Evolutionary conservation across 1,139 yeast genomes (phyloP).

Genomic region (Hemisphaericaspora xylofermentans): DNA sequence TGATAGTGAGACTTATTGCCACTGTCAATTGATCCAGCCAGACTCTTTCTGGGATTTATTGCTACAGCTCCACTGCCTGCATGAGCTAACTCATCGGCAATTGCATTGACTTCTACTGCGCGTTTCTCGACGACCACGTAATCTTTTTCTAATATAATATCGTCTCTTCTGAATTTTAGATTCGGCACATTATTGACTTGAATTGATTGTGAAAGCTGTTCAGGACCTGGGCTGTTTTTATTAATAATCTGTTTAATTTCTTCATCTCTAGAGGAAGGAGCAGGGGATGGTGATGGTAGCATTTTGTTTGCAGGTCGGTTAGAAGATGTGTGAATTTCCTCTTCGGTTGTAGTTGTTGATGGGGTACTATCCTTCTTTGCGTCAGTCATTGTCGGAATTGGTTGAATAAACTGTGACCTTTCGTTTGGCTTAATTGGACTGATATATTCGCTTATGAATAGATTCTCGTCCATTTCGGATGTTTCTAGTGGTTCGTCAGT

Average conservation of each 20-base stretch:
- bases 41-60: slow-evolving; percentile 20
- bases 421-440: slow-evolving; percentile 33
- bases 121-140: slow-evolving; percentile 94
- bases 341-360: slow-evolving; percentile 2
- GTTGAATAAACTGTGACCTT: slow-evolving; percentile 19
- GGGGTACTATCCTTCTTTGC: neutral
- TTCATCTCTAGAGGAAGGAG: slow-evolving; percentile 35
- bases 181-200: slow-evolving; percentile 11
- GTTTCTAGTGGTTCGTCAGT: slow-evolving; percentile 61
- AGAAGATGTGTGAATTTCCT: too few relatives aligned
- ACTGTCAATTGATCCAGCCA: slow-evolving; percentile 15
- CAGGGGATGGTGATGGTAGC: slow-evolving; percentile 1
- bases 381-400: slow-evolving; percentile 12
- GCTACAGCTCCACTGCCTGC: slow-evolving; percentile 62
- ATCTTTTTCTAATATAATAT: slow-evolving; percentile 64
- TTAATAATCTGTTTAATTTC: slow-evolving; percentile 44
- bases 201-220: slow-evolving; percentile 22
- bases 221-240: slow-evolving; percentile 46
- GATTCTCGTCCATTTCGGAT: slow-evolving; percentile 69
- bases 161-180: slow-evolving; percentile 32
- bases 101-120: slow-evolving; percentile 90
- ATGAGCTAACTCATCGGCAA: slow-evolving; percentile 85
- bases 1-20: slow-evolving; percentile 12
- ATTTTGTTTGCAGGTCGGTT: neutral
- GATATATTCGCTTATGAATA: slow-evolving; percentile 80